These are phyloP conservation scores for Mycocentrospora acerina DNA, from an alignment of 2,329 filamentous ascomycete genomes.

Conservation along the genomic window DNA sequence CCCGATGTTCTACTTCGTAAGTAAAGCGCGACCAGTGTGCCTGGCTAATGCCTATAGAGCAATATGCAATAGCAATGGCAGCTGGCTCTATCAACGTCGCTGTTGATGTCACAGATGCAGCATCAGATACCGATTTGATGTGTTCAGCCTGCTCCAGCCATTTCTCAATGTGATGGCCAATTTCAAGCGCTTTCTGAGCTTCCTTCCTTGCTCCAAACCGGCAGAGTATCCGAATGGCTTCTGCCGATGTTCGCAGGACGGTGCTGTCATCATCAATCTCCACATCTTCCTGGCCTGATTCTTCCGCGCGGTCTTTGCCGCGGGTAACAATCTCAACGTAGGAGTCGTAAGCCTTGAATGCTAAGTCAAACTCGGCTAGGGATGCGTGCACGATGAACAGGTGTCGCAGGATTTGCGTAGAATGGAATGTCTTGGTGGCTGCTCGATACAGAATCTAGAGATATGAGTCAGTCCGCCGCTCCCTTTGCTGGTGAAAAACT, in stretches of 20 bases:
- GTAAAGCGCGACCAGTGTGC: conserved; percentile 86
- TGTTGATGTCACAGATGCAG: conserved; percentile 34
- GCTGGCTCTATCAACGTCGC: conserved; percentile 55
- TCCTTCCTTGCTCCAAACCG: conserved; percentile 75
- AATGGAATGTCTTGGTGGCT: conserved; percentile 93
- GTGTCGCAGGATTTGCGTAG: conserved; percentile 80
- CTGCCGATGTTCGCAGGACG: conserved; percentile 74
- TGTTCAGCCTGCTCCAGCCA: conserved; percentile 64
- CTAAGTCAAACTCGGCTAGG: conserved; percentile 87
- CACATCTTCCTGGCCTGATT: conserved; percentile 66
- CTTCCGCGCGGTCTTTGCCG: conserved; percentile 80
- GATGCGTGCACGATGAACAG: conserved; percentile 86
- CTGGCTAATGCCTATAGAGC: conserved; percentile 81
- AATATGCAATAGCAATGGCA: conserved; percentile 67
- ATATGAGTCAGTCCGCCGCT: conserved; percentile 3
- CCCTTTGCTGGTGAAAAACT: not conserved
- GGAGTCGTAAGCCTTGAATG: conserved; percentile 86
- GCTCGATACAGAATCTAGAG: conserved; percentile 80
- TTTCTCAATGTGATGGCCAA: conserved; percentile 71
- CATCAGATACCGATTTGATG: conserved; percentile 24
- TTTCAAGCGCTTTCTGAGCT: conserved; percentile 73
- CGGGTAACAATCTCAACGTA: conserved; percentile 87
- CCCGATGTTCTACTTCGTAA: conserved; percentile 69
- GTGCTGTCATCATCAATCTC: conserved; percentile 77
- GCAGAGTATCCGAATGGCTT: conserved; percentile 78